phyloP scores from a whole-genome alignment of 2,329 filamentous ascomycete genomes.

The Chrysoporthe puriensis region DNA sequence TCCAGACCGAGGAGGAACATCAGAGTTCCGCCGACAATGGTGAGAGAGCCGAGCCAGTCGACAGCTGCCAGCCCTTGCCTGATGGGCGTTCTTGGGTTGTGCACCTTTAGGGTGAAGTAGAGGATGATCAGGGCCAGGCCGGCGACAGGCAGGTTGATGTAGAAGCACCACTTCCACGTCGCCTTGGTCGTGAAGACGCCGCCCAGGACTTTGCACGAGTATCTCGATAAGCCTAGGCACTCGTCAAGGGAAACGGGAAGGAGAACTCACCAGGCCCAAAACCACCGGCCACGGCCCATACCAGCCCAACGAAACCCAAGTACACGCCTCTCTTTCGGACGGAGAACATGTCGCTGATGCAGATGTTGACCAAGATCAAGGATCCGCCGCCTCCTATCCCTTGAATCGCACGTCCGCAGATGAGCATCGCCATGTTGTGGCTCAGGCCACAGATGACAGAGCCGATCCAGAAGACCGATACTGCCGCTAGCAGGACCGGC shows the following conservation, averaged over 20 bases:
- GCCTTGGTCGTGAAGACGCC: constrained; percentile 67
- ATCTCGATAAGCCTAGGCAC: not conserved
- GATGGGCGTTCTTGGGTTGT: constrained; percentile 67
- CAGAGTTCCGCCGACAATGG: constrained; percentile 65
- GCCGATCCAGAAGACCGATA: constrained; percentile 55
- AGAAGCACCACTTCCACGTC: constrained; percentile 62
- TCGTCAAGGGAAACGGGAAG: not conserved
- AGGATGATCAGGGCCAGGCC: constrained; percentile 61
- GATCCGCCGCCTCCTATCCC: constrained; percentile 57
- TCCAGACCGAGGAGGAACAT: constrained; percentile 74
- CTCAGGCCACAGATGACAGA: constrained; percentile 53
- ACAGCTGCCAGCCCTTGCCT: constrained; percentile 63
- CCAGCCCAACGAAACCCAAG: constrained; percentile 58
- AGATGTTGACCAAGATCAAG: constrained; percentile 56
- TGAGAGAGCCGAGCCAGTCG: constrained; percentile 63
- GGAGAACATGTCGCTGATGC: constrained; percentile 58
- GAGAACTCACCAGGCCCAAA: constrained; percentile 55
- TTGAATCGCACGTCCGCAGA: constrained; percentile 52
- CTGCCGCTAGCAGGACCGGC: constrained; percentile 52
- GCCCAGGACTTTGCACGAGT: constrained; percentile 43
- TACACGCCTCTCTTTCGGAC: constrained; percentile 41
- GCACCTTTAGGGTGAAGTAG: constrained; percentile 66
- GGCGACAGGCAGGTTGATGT: constrained; percentile 51
- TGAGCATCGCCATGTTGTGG: constrained; percentile 50
- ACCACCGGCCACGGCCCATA: constrained; percentile 68